Base-by-base conservation (phyloP, 805 yeast genomes). In the Candida morakotiae region DNA sequence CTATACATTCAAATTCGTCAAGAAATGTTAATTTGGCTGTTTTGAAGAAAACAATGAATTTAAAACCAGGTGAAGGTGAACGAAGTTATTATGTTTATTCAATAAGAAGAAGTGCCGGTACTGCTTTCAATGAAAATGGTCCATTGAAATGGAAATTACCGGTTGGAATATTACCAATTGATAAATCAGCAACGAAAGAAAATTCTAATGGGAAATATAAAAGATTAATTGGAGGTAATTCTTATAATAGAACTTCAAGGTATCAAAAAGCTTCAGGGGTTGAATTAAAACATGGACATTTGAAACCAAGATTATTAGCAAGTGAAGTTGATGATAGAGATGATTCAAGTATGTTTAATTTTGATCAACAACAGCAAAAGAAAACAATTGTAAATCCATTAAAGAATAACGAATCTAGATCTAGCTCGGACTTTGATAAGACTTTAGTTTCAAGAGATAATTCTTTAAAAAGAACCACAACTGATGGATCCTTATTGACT, bases 291-390 rank as follows among this genome's bases (percentile, higher is more conserved):
- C 83, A 79, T 52, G 83, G 83, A 5, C 77, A 67, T 51, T 64
- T 76, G 40, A 71, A 77, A 37, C 84, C 83, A 18, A 69, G 87
- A 31, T 67, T 83, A 58, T 64, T 84, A 42, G 91, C 89, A 2
- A 75, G 83, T 17, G 93, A 83, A 54, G 80, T 83, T 25, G 89
- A 81, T 44, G 87, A 82, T 38, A 75, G 37, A 16, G 43, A 40
- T 15, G 35, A 39, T 25, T n/a, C 31, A 13, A 30, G 15, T 20
- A 17, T 35, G 21, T 9, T 36, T 45, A 5, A 29, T 44, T 9
- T 37, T 43, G 11, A 31, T 39, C 13, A 29, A 29, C 32, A 37
- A 15, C 20, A 17, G 13, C 21, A 35, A 8, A 30, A 28, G 11
- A 27, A 34, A 6, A 39, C 38, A 7, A 33, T 37, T 8, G 28